Percentiles rank a stretch among this genome's conserved stretches.
phyloP scores from a whole-genome alignment of 495 filamentous ascomycete species.

The Chlorociboria aeruginascens region DNA sequence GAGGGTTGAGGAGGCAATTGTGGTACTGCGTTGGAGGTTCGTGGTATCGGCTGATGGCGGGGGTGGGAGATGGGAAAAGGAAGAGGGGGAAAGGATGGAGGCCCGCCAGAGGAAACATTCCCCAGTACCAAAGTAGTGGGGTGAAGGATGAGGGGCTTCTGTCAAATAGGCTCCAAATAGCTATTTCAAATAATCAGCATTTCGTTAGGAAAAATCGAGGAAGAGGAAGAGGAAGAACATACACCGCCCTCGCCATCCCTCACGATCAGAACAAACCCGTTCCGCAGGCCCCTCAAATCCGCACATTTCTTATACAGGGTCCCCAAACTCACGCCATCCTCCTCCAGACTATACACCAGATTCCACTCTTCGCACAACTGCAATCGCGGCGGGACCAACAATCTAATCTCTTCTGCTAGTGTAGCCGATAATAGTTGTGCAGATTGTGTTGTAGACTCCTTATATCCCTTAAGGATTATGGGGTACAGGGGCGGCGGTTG shows the following conservation, averaged over 20 bases:
- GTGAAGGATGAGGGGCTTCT: constrained; percentile 64
- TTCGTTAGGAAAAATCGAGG: neutral
- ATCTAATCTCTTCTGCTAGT: constrained; percentile 86
- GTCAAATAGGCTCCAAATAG: constrained; percentile 93
- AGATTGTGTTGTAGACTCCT: constrained; percentile 19
- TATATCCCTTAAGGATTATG: constrained; percentile 31
- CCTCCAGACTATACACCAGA: constrained; percentile 81
- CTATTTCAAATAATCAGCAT: constrained; percentile 23
- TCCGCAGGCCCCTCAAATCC: constrained; percentile 49
- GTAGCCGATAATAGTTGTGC: constrained; percentile 48
- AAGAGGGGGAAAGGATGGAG: constrained; percentile 38
- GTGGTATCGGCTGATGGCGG: constrained; percentile 67
- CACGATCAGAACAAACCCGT: constrained; percentile 80
- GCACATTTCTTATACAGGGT: constrained; percentile 77
- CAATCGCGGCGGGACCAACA: constrained; percentile 73
- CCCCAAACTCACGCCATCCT: constrained; percentile 75
- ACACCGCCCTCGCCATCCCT: constrained; percentile 63
- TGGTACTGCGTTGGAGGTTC: constrained; percentile 59
- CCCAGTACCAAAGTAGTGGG: constrained; percentile 88
- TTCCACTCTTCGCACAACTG: constrained; percentile 82
- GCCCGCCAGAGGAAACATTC: constrained; percentile 98
- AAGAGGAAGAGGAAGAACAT: constrained; percentile 22
- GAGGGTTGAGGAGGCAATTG: constrained; percentile 24
- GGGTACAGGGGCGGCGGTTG: constrained; percentile 49
- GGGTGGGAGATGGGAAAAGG: constrained; percentile 50